Evolutionary conservation across 129 eudicot genomes (phyloP), one percentile per base, ranked within the genome.

Genomic region (Artemisia argyi): DNA sequence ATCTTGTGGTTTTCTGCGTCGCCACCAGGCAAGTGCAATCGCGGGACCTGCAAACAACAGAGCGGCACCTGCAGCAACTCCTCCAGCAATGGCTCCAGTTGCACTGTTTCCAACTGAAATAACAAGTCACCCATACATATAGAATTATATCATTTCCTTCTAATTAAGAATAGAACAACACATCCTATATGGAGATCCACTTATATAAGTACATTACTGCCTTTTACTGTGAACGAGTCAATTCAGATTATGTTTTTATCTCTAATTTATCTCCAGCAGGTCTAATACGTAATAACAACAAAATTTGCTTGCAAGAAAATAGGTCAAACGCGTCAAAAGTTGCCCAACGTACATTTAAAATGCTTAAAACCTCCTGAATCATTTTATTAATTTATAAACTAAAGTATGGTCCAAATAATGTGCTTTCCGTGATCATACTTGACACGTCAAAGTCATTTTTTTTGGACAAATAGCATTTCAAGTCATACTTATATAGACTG

Each of bases 41-140:
- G 98, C 98, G 4, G 98, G 98, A 68, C 92, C 98, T 50, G 98
- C 98, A 83, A 93, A 93, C 42, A 93, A 74, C 7, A 93, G 87
- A 15, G 98, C 98, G 12, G 96, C 98, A 76, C 95, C 98, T 3
- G 98, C 98, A 80, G 98, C 98, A 71, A 93, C 98, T 71, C 98
- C 98, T 81, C 98, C 98, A 9, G 98, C 98, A 44, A 93, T 93
- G 32, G 96, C 95, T 20, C 96, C 98, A 22, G 98, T 93, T 22
- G 88, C 98, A 87, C 95, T 89, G 66, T 89, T 84, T 0, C 86
- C 95, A 11, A 79, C 91, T 83, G 82, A 53, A 78, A 79, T 30
- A 26, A 50, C 65, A 78, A 4, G 13, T 62, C 66, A n/a, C 24
- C 7, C 48, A 15, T 67, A 44, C 15, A 11, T 14, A 52, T 16